Percentiles rank a stretch among this genome's conserved stretches.
Conservation (phyloP, 768 basidiomycete species). For the Daedaleopsis sinensis region DNA sequence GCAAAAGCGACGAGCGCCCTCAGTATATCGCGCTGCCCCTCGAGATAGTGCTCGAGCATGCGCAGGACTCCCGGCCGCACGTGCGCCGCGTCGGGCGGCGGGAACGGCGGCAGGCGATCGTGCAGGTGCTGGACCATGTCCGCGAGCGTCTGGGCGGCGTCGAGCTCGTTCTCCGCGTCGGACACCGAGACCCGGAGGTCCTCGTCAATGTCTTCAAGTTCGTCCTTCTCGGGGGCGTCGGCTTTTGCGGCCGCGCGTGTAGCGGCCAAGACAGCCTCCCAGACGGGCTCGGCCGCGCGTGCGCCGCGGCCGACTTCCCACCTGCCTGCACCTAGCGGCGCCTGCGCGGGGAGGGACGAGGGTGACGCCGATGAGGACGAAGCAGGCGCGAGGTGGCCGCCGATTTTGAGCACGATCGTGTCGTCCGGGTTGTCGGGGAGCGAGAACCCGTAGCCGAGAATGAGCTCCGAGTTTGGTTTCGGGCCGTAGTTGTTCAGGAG, state of each 20-base stretch:
- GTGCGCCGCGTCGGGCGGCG: conserved; percentile 21
- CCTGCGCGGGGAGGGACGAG: conserved; percentile 19
- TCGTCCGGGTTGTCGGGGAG: conserved; percentile 82
- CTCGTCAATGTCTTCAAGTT: conserved; percentile 26
- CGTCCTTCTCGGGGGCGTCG: conserved; percentile 25
- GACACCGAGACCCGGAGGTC: conserved; percentile 26
- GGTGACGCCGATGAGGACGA: not conserved
- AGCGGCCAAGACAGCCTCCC: conserved; percentile 52
- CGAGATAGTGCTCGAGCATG: conserved; percentile 73
- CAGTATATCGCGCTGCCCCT: conserved; percentile 61
- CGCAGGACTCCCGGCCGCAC: conserved; percentile 57
- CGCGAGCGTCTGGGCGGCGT: conserved; percentile 63
- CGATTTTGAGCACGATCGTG: conserved; percentile 78
- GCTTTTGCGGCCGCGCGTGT: conserved; percentile 23
- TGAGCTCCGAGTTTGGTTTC: conserved; percentile 87
- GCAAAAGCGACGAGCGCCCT: conserved; percentile 54
- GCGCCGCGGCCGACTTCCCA: conserved; percentile 70
- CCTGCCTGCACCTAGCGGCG: conserved; percentile 26
- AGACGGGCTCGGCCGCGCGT: conserved; percentile 57
- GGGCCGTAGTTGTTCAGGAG: conserved; percentile 92
- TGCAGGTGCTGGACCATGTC: conserved; percentile 65
- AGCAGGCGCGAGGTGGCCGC: conserved; percentile 38
- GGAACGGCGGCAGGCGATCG: conserved; percentile 48
- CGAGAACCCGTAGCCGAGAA: conserved; percentile 92
- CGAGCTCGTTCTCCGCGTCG: conserved; percentile 61